phyloP scores from a whole-genome alignment of 2,329 filamentous ascomycete genomes.

The Fusarium siculi region DNA sequence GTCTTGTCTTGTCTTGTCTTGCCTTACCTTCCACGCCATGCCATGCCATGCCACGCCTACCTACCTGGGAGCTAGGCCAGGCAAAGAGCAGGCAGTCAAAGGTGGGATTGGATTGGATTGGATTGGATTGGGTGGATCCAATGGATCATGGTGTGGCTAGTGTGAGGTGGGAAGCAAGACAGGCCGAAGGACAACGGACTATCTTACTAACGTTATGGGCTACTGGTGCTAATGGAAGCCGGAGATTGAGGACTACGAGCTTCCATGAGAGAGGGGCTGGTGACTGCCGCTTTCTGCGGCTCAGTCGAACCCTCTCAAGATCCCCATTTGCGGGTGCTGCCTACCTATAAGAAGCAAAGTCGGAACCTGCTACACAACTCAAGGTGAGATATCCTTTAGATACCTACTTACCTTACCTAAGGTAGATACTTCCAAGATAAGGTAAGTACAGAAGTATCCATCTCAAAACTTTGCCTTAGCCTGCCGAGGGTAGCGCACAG shows the following conservation, averaged over 20 bases:
- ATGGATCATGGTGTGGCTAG: constrained; percentile 1
- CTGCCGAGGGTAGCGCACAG: constrained; percentile 7
- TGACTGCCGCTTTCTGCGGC: constrained; percentile 22
- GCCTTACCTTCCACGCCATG: not conserved
- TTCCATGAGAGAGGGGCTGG: not conserved
- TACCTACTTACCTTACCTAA: no score
- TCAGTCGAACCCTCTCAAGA: constrained; percentile 12
- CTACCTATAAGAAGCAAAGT: not conserved
- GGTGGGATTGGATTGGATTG: not conserved
- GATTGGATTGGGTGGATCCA: not conserved
- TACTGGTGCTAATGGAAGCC: not conserved
- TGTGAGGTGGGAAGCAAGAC: not conserved
- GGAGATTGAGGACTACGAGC: not conserved
- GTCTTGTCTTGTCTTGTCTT: not conserved
- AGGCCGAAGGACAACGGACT: constrained; percentile 3
- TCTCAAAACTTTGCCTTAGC: not conserved
- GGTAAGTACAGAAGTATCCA: not conserved
- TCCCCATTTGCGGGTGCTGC: constrained; percentile 3
- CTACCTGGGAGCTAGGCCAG: not conserved
- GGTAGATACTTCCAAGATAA: not conserved
- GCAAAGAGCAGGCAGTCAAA: constrained; percentile 2
- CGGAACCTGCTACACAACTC: not conserved
- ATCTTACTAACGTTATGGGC: not conserved
- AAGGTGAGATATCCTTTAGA: not conserved
- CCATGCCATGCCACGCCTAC: not conserved